Evolutionary conservation across 2,329 filamentous ascomycete species (phyloP), one percentile per base, ranked within the genome.

Genomic region (Sphaerulina musiva): DNA sequence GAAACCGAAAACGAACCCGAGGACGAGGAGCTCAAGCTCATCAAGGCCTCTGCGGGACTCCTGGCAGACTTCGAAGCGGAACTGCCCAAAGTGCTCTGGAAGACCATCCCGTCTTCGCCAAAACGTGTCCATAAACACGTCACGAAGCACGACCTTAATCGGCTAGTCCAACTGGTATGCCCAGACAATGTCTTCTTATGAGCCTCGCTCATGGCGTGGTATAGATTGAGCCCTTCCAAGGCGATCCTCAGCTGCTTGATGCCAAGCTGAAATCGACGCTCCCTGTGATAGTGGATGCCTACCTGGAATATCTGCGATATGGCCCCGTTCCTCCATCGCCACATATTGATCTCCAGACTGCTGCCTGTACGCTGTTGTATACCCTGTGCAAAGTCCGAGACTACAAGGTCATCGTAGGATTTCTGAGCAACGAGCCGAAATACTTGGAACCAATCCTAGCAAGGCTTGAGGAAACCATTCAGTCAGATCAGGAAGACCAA

Each of bases 371-470:
- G 58, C 76, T 97, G 2, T 71, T 98, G 36, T 97, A 97, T 68
- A 86, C 85, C 0, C 86, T 98, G 57, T 96, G 90, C 78, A 98
- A 98, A 72, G 86, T 97, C 48, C 82, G 93, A 50, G 92, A 93
- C 23, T 85, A 93, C 68, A 97, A 97, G 71, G 86, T 98, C 48
- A 85, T 98, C 62, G 84, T 90, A 49, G 83, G 89, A 41, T 96
- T 97, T 67, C 76, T 98, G 60, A 92, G 87, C 68, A 95, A 93
- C 60, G 93, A 97, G 69, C 86, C 90, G 1, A 85, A 81, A 65
- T 86, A 91, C 65, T 80, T 98, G 11, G 91, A 95, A 68, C 79
- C 86, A 0, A 78, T 98, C 57, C 77, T 96, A 7, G 78, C 79
- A 1, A 85, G 86, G 12, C 81, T 95, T 41, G 89, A 95, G 66